phyloP scores from a whole-genome alignment of 805 yeast species.

The Candida schatavii region DNA sequence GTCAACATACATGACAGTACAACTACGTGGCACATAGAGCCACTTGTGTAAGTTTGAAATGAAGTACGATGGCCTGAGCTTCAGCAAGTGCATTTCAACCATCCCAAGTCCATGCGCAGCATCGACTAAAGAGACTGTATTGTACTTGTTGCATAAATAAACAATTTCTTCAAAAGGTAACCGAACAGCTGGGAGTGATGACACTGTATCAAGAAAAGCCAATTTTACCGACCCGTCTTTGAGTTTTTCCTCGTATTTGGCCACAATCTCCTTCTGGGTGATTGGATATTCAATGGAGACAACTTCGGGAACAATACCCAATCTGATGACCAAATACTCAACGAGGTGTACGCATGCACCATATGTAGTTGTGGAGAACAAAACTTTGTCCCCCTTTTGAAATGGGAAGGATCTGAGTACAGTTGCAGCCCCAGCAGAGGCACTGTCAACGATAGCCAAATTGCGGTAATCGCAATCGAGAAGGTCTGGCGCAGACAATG shows the following conservation, averaged over 20 bases:
- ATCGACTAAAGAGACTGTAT: slow-evolving; percentile 57
- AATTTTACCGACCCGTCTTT: slow-evolving; percentile 29
- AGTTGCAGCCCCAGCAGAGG: slow-evolving; percentile 58
- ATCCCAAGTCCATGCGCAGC: slow-evolving; percentile 75
- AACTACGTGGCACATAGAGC: slow-evolving; percentile 56
- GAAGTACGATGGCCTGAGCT: slow-evolving; percentile 56
- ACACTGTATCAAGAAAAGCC: slow-evolving; percentile 54
- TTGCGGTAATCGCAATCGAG: slow-evolving; percentile 46
- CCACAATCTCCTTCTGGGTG: slow-evolving; percentile 32
- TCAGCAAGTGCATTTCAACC: slow-evolving; percentile 39
- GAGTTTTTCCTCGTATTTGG: slow-evolving; percentile 17
- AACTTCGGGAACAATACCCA: slow-evolving; percentile 28
- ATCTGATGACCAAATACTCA: slow-evolving; percentile 31
- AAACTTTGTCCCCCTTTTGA: slow-evolving; percentile 48
- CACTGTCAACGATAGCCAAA: slow-evolving; percentile 55
- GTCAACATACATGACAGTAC: slow-evolving; percentile 58
- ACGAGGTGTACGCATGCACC: slow-evolving; percentile 54
- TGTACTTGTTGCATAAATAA: slow-evolving; percentile 42
- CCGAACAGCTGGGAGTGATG: slow-evolving; percentile 61
- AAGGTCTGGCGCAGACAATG: slow-evolving; percentile 31
- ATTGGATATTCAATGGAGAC: slow-evolving; percentile 44
- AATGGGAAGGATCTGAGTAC: slow-evolving; percentile 55
- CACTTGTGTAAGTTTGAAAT: slow-evolving; percentile 69
- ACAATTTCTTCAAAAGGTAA: slow-evolving; percentile 55
- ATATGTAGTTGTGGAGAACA: slow-evolving; percentile 49